Evolutionary conservation across 148 eudicot genomes (phyloP), one percentile per base, ranked within the genome.

Genomic region (Persicaria tinctoria): DNA sequence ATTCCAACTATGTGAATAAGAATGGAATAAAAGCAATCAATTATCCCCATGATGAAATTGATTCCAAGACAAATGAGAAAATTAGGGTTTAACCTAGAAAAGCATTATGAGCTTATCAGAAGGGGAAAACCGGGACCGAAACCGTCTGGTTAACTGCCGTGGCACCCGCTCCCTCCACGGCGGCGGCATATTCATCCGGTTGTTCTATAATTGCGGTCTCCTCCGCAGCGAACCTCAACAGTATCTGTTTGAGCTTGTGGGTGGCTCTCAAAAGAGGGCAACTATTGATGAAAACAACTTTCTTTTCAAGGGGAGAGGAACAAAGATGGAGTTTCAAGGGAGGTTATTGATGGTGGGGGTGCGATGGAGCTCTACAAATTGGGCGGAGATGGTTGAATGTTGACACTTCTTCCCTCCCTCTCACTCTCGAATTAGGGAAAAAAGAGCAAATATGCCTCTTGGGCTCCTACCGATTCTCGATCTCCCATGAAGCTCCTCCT

Each of bases 21-120:
- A 54, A 16, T 54, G 27, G 23, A 59, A 59, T 23, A 6, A 6
- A 63, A 1, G 6, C 9, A 63, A 27, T 27, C 17, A 20, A 45
- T 32, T 23, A 8, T 11, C 66, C 32, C 45, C 46, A 13, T 38
- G 13, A 38, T 66, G 48, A 66, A 23, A 60, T 60, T 60, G 44
- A 2, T 32, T 32, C 38, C 38, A 32, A 1, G 38, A 32, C 38
- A 38, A 59, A 70, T 3, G 18, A 11, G 5, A 75, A 50, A 23
- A 45, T 16, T 4, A 14, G 6, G 41, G 3, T 12, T n/a, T 41
- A 20, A 93, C 98, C 97, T 87, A 89, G 83, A 94, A 88, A 75
- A 80, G 85, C 97, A 94, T 91, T 48, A 84, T 79, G 75, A 94
- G 93, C 75, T 85, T 81, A 78, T 93, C 98, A 54, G 97, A 91